Evolutionary conservation across 768 basidiomycete species (phyloP), one percentile per base, ranked within the genome.

Genomic region (Mycena leptocephala): DNA sequence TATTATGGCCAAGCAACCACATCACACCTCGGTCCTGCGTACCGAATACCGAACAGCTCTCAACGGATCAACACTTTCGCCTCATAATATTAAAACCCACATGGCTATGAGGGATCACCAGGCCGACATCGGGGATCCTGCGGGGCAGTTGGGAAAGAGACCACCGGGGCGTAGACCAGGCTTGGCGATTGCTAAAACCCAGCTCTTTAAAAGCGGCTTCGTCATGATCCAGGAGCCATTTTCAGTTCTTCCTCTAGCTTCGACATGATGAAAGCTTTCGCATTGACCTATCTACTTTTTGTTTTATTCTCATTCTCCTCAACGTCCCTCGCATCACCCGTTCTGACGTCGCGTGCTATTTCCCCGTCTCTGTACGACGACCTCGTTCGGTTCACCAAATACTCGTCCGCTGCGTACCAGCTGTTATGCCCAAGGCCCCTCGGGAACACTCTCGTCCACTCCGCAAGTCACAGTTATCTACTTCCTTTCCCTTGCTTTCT

Each of bases 401-500:
- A 88, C 76, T 83, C 87, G 18, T 89, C 87, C 2, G 87, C 86
- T 13, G 83, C 84, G 20, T 88, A 88, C 70, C 86, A 86, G 39
- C 22, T 80, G 14, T 18, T 85, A 3, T 88, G 88, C 62, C 84
- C 83, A 7, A 81, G 83, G 20, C 88, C 87, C 20, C 82, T 88
- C 78, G 88, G 87, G 3, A 88, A 85, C 46, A 79, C 71, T 7
- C 83, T 88, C 59, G 61, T 89, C 35, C 14, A 28, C 39, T 77
- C 82, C 75, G 87, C 87, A 65, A 18, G 35, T 56, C 53, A 1
- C 24, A n/a, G n/a, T n/a, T 43, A 13, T 46, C 24, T 43, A 7
- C 37, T 14, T 43, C 1, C 28, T 43, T 26, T 10, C 41, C 1
- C 10, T 33, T 46, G 39, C 39, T 30, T 14, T 14, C 26, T 32